These are phyloP conservation scores for Penicillium cataractarum DNA, from an alignment of 495 filamentous ascomycete species.

Conservation along the genomic window DNA sequence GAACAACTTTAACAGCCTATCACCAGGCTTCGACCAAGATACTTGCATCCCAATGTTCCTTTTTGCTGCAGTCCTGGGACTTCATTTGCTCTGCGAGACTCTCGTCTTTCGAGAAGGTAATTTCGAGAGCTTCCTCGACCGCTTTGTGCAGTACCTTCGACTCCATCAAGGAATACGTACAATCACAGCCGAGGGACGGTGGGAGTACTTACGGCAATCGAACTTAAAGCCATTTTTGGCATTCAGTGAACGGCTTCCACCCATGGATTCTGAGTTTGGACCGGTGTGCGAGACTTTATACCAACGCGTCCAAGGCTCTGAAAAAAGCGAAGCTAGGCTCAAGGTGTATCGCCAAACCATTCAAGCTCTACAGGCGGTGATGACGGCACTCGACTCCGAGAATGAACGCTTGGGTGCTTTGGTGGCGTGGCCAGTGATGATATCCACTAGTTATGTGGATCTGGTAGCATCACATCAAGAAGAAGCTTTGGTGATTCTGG, in stretches of 20 bases:
- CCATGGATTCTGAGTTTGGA: neutral
- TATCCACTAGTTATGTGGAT: conserved; percentile 19
- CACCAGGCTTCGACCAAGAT: conserved; percentile 16
- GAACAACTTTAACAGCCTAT: conserved; percentile 7
- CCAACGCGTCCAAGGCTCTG: conserved; percentile 2
- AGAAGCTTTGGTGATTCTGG: conserved; percentile 24
- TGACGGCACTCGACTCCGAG: neutral
- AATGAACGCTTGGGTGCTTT: neutral
- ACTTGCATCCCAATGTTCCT: conserved; percentile 50
- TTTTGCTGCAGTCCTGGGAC: conserved; percentile 50
- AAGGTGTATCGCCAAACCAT: conserved; percentile 16
- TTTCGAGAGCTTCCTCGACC: conserved; percentile 43
- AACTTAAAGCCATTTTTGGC: conserved; percentile 12
- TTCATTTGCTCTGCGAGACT: conserved; percentile 52
- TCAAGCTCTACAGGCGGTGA: conserved; percentile 14
- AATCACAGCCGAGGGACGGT: conserved; percentile 19
- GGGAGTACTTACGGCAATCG: conserved; percentile 16
- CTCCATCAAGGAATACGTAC: conserved; percentile 49
- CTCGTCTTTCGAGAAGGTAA: conserved; percentile 21
- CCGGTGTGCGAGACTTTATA: conserved; percentile 4
- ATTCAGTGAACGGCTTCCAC: neutral
- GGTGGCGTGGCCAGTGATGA: conserved; percentile 20
- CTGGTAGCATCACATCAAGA: conserved; percentile 12
- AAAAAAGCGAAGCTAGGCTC: neutral
- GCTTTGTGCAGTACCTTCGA: conserved; percentile 42